These are phyloP conservation scores for Aspergillus fischeri DNA, from an alignment of 2,329 filamentous ascomycete species.

Conservation along the genomic window DNA sequence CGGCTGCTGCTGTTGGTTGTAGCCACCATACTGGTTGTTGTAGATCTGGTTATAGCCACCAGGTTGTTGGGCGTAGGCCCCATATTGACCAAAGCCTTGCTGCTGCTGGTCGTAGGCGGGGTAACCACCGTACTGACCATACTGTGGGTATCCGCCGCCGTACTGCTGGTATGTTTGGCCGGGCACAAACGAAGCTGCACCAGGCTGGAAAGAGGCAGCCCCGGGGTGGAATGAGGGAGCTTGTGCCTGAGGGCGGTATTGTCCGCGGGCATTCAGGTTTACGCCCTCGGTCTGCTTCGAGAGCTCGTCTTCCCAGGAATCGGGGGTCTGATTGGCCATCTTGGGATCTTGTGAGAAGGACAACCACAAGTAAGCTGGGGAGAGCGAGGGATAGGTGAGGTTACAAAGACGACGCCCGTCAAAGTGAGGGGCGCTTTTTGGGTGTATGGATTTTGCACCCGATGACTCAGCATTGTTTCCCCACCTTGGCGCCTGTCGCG, in stretches of 20 bases:
- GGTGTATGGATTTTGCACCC: slow-evolving; percentile 23
- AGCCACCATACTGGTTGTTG: slow-evolving; percentile 55
- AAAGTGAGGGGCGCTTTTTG: slow-evolving; percentile 24
- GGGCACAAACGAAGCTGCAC: slow-evolving; percentile 67
- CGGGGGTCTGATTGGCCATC: slow-evolving; percentile 74
- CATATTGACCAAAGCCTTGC: slow-evolving; percentile 43
- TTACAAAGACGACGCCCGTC: slow-evolving; percentile 3
- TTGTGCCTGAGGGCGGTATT: slow-evolving; percentile 45
- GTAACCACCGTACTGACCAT: slow-evolving; percentile 46
- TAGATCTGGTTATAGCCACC: slow-evolving; percentile 39
- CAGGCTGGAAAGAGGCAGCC: slow-evolving; percentile 61
- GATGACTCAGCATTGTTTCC: slow-evolving; percentile 26
- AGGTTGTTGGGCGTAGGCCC: slow-evolving; percentile 39
- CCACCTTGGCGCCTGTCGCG: slow-evolving; percentile 9
- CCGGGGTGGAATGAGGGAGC: slow-evolving; percentile 61
- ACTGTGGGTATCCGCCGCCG: slow-evolving; percentile 51
- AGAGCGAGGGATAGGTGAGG: slow-evolving; percentile 1
- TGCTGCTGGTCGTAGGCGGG: slow-evolving; percentile 52
- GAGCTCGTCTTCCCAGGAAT: slow-evolving; percentile 94
- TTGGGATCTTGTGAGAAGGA: slow-evolving; percentile 24
- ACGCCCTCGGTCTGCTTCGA: slow-evolving; percentile 72
- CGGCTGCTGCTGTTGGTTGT: slow-evolving; percentile 45
- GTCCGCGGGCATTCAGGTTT: slow-evolving; percentile 64
- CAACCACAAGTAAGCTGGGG: slow-evolving; percentile 9
- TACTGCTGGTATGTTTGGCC: slow-evolving; percentile 64